Base-by-base conservation (phyloP, 176 grass and related monocot species). In the Hordeum marinum region DNA sequence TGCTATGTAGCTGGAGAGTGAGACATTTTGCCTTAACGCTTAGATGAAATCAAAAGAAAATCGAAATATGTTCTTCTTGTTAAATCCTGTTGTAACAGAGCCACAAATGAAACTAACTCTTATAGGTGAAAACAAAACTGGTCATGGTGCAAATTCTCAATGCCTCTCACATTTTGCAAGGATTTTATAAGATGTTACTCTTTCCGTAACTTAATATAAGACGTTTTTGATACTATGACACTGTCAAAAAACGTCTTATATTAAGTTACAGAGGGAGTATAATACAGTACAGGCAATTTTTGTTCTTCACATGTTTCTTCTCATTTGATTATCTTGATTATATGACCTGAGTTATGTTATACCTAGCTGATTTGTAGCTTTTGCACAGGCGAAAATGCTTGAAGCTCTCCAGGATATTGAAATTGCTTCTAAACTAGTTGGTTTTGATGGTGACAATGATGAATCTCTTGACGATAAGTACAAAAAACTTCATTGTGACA, bases 361-460 rank as follows among this genome's bases (percentile, higher is more conserved):
- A 8, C 31, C 37, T 69, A 77, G 71, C 26, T 34, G 67, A 46
- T 63, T 15, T 32, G 17, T 41, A 70, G 76, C 12, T 78, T 70
- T 67, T 54, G n/a, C 85, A 46, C 76, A 98, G 95, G 90, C 83
- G 48, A 98, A 95, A 93, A 98, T 98, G 93, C 91, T 98, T 25
- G 95, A 98, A 90, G 91, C 93, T 80, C 91, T 98, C 80, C 91
- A 98, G 75, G 91, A 95, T 85, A 98, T 98, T 81, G 95, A 98
- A 94, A 98, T 98, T 50, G 95, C 95, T 90, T 98, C 95, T 50
- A 95, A 70, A 87, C 75, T 98, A 71, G 93, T 98, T 82, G 91
- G 95, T 78, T 98, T 98, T 17, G 95, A 93, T 83, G 68, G 80
- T 52, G 91, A 92, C 63, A 87, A 79, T 27, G 93, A 89, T 87